Evolutionary conservation across 2,329 filamentous ascomycete genomes (phyloP).

Genomic region (Hypoxylon sp.): DNA sequence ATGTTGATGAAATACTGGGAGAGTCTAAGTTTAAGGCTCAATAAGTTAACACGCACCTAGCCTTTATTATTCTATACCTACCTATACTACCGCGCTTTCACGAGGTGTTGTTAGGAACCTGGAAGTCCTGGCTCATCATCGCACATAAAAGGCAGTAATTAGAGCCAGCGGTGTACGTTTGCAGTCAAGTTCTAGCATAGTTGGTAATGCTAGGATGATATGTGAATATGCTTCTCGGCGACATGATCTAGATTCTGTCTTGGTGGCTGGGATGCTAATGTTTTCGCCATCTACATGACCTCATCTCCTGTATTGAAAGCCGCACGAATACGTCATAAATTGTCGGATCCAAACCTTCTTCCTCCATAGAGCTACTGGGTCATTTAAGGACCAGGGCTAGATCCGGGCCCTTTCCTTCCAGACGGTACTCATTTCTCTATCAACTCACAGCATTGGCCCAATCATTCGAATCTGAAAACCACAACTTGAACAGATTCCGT

Average conservation of each 20-base stretch:
- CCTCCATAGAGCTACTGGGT: background rate
- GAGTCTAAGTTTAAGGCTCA: background rate
- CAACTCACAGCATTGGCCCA: background rate
- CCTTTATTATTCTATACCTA: background rate
- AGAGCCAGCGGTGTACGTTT: background rate
- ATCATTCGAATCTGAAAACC: background rate
- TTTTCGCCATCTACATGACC: constrained; percentile 8
- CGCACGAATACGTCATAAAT: constrained; percentile 14
- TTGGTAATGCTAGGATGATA: background rate
- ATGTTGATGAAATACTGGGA: too few species aligned
- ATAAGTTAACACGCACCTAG: background rate
- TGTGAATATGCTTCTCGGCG: background rate
- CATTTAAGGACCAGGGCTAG: constrained; percentile 18
- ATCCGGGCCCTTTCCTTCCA: background rate
- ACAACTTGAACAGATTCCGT: background rate
- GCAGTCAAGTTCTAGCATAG: background rate
- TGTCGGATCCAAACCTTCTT: constrained; percentile 3
- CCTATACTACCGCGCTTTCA: background rate
- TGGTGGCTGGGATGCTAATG: background rate
- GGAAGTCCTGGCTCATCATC: background rate
- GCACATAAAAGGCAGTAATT: background rate
- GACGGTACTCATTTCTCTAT: background rate
- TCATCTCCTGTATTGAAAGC: constrained; percentile 3
- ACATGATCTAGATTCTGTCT: background rate
- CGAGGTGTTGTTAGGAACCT: background rate